Conservation (phyloP, 345 rosid genomes). For the Pelargonium nanum region DNA sequence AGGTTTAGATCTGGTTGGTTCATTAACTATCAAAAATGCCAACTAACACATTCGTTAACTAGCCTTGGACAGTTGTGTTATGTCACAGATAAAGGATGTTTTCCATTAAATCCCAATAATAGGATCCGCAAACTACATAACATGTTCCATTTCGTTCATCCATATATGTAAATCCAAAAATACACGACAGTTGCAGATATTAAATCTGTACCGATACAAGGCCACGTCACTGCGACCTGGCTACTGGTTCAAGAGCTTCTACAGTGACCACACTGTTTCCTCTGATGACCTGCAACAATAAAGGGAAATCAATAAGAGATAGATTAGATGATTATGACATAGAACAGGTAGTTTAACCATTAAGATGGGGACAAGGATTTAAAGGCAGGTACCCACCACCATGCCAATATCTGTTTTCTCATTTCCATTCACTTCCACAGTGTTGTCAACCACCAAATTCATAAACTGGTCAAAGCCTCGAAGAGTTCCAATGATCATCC, state of each 20-base stretch:
- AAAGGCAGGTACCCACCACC: slow-evolving; percentile 15
- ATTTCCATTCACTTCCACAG: slow-evolving; percentile 22
- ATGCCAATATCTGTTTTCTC: slow-evolving; percentile 18
- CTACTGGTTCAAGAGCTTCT: slow-evolving; percentile 22
- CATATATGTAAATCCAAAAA: background rate
- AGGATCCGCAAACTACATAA: too few relatives aligned
- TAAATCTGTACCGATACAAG: background rate
- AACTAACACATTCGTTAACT: too few relatives aligned
- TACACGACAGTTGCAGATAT: background rate
- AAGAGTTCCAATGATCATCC: slow-evolving; percentile 18
- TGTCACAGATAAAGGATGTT: too few relatives aligned
- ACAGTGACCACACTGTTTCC: slow-evolving; percentile 23
- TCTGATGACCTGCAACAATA: slow-evolving; percentile 16
- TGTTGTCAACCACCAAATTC: slow-evolving; percentile 23
- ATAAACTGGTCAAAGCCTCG: slow-evolving; percentile 25
- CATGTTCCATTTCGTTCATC: too few relatives aligned
- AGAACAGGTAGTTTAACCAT: background rate
- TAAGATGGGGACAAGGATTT: background rate
- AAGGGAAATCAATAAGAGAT: background rate
- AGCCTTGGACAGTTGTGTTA: too few relatives aligned
- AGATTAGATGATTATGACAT: background rate
- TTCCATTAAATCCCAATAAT: too few relatives aligned
- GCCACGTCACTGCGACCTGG: slow-evolving; percentile 4
- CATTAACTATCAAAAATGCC: too few relatives aligned
- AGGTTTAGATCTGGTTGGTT: too few relatives aligned